Evolutionary conservation across 495 filamentous ascomycete genomes (phyloP).

Genomic region (Extremus antarcticus): DNA sequence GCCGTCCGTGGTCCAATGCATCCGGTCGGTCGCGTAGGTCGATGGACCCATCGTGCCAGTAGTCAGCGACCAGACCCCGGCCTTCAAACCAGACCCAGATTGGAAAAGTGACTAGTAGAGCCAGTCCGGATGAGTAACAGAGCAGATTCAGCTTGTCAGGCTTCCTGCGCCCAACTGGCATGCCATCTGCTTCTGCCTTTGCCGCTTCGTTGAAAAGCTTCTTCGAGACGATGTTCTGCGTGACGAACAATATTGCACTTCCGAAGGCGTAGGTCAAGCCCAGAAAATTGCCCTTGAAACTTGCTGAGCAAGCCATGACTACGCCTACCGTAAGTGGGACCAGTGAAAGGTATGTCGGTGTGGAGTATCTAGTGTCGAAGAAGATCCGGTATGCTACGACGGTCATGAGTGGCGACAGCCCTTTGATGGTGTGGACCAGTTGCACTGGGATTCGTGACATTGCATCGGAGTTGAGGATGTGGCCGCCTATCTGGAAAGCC

Average conservation of each 20-base stretch:
- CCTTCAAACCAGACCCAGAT: constrained; percentile 92
- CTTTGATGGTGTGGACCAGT: constrained; percentile 97
- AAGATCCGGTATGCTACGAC: constrained; percentile 85
- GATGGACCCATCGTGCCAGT: constrained; percentile 54
- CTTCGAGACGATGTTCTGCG: constrained; percentile 98
- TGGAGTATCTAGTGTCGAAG: constrained; percentile 78
- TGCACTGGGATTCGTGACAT: constrained; percentile 92
- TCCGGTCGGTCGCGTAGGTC: constrained; percentile 47
- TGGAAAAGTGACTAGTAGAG: constrained; percentile 80
- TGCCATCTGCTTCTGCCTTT: constrained; percentile 59
- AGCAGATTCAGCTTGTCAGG: constrained; percentile 94
- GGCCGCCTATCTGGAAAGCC: constrained; percentile 84
- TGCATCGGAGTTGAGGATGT: constrained; percentile 85
- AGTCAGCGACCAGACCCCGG: constrained; percentile 59
- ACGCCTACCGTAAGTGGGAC: constrained; percentile 86
- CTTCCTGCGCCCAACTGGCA: constrained; percentile 49
- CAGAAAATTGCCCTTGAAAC: constrained; percentile 74
- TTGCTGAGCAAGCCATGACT: constrained; percentile 86
- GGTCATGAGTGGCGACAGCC: constrained; percentile 93
- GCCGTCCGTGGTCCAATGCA: constrained; percentile 64
- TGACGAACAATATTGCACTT: constrained; percentile 88
- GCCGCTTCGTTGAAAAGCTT: constrained; percentile 96
- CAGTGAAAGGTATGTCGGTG: constrained; percentile 82
- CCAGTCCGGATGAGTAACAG: constrained; percentile 87
- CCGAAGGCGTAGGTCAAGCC: constrained; percentile 80